Evolutionary conservation across 768 basidiomycete genomes (phyloP).

Genomic region (Suillus fuscotomentosus): DNA sequence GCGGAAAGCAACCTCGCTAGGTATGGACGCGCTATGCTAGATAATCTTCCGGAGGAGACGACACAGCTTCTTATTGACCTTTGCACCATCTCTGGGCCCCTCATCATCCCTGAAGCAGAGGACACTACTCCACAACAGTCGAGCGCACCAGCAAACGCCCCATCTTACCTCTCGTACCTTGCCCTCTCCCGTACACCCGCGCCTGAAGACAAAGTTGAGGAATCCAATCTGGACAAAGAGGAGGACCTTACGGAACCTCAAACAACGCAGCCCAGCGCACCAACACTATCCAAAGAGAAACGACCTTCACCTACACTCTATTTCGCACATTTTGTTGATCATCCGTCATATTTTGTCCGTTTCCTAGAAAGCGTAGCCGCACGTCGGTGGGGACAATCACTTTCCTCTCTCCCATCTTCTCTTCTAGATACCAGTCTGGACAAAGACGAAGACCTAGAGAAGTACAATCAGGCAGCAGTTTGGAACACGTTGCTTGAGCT

Average conservation of each 20-base stretch:
- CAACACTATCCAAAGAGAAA: slow-evolving; percentile 29
- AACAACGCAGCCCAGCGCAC: slow-evolving; percentile 24
- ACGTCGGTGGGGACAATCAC: slow-evolving; percentile 75
- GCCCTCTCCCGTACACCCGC: slow-evolving; percentile 61
- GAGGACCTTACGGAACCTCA: slow-evolving; percentile 17
- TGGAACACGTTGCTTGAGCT: slow-evolving; percentile 97
- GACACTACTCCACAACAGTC: slow-evolving; percentile 28
- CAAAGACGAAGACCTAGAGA: slow-evolving; percentile 51
- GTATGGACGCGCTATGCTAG: slow-evolving; percentile 86
- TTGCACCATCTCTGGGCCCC: slow-evolving; percentile 65
- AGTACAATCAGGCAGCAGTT: slow-evolving; percentile 74
- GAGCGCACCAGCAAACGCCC: slow-evolving; percentile 28
- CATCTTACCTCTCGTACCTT: slow-evolving; percentile 81
- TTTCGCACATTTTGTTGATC: slow-evolving; percentile 94
- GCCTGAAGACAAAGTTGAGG: slow-evolving; percentile 13
- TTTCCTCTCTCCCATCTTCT: slow-evolving; percentile 37
- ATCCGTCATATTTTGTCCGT: slow-evolving; percentile 74
- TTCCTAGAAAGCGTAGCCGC: slow-evolving; percentile 88
- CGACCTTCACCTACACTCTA: slow-evolving; percentile 81
- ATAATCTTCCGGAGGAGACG: slow-evolving; percentile 81
- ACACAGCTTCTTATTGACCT: slow-evolving; percentile 91
- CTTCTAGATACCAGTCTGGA: slow-evolving; percentile 12
- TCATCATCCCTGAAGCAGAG: slow-evolving; percentile 42
- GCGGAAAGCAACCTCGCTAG: slow-evolving; percentile 83
- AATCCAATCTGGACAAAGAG: slow-evolving; percentile 12